Conservation (phyloP, 176 grass and related monocot species). For the Rhipidocladum racemiflorum region DNA sequence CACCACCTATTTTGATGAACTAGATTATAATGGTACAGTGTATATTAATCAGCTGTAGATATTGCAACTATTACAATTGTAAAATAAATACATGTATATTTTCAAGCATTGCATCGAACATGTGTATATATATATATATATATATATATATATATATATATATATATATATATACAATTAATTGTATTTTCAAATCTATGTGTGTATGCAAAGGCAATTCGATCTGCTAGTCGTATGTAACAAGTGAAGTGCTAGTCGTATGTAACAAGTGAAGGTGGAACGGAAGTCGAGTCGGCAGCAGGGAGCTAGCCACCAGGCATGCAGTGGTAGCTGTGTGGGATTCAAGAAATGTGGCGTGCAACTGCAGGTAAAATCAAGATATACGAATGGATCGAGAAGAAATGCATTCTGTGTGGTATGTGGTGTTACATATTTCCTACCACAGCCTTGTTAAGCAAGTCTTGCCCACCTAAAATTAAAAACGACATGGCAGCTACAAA, state of each 20-base stretch:
- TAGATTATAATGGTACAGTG: too few species aligned
- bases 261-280: neutral
- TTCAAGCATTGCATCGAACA: too few species aligned
- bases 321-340: constrained; percentile 53
- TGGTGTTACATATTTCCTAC: constrained; percentile 31
- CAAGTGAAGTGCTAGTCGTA: neutral
- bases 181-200: too few species aligned
- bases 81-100: too few species aligned
- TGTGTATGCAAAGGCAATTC: too few species aligned
- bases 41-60: too few species aligned
- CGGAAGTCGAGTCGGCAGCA: neutral
- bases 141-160: too few species aligned
- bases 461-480: constrained; percentile 63
- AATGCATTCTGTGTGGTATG: neutral
- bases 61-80: too few species aligned
- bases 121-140: too few species aligned
- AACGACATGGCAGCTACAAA: constrained; percentile 76
- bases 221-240: too few species aligned
- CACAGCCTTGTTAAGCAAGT: constrained; percentile 59
- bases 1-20: too few species aligned
- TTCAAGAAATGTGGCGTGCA: constrained; percentile 34
- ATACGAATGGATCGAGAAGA: neutral
- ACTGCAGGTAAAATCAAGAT: neutral
- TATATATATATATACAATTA: too few species aligned
- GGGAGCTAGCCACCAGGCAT: neutral